Evolutionary conservation across 768 basidiomycete genomes (phyloP).

Genomic region (Rhodotorula diobovata): DNA sequence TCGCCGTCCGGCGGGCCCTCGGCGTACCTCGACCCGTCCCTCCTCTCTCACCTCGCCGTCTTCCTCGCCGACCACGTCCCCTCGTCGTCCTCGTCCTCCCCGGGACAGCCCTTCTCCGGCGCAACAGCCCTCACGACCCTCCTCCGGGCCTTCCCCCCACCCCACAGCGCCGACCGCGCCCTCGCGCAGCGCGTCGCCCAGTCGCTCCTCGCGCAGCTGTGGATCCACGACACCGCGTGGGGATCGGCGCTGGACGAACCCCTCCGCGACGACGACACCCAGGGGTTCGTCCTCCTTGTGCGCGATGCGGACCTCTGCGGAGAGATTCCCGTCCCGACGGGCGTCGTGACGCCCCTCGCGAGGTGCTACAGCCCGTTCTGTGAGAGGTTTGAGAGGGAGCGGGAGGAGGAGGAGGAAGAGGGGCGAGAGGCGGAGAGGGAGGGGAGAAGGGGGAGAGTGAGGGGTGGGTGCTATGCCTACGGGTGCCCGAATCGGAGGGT

Average conservation of each 20-base stretch:
- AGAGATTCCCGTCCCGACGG: slow-evolving; percentile 69
- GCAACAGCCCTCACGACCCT: slow-evolving; percentile 71
- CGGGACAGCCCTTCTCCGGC: slow-evolving; percentile 92
- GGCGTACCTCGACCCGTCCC: slow-evolving; percentile 63
- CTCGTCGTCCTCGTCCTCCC: slow-evolving; percentile 60
- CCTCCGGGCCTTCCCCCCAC: slow-evolving; percentile 58
- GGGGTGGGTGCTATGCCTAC: slow-evolving; percentile 19
- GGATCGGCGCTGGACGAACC: background rate
- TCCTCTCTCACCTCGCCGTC: slow-evolving; percentile 82
- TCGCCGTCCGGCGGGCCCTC: slow-evolving; percentile 21
- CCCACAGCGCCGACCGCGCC: slow-evolving; percentile 49
- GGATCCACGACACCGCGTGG: slow-evolving; percentile 98
- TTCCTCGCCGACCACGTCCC: slow-evolving; percentile 85
- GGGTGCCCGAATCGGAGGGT: slow-evolving; percentile 24
- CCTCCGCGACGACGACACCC: slow-evolving; percentile 55
- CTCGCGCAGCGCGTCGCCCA: slow-evolving; percentile 82
- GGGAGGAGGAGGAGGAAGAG: background rate
- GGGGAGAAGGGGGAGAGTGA: background rate
- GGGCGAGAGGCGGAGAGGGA: too few relatives aligned
- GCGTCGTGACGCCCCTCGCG: slow-evolving; percentile 82
- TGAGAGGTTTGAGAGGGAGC: background rate
- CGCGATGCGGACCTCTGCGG: slow-evolving; percentile 55
- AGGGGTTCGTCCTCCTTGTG: background rate
- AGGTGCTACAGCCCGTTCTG: slow-evolving; percentile 71
- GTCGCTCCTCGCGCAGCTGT: slow-evolving; percentile 83